phyloP scores from a whole-genome alignment of 2,329 filamentous ascomycete genomes.

The Rutstroemia sp. region DNA sequence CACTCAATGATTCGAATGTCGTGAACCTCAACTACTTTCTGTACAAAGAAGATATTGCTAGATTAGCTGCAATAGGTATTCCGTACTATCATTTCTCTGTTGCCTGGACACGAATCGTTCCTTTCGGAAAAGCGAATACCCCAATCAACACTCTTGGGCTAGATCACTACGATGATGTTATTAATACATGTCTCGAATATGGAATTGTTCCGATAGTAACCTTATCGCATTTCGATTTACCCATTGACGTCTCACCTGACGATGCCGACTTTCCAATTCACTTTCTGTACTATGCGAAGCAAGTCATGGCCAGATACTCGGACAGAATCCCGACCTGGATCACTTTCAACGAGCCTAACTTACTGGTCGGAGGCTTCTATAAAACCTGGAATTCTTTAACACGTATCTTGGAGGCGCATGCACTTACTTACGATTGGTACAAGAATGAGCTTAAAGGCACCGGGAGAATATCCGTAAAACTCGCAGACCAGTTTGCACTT shows the following conservation, averaged over 20 bases:
- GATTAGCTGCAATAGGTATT: constrained; percentile 42
- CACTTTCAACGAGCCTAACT: constrained; percentile 46
- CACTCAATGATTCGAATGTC: not conserved
- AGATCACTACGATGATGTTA: constrained; percentile 46
- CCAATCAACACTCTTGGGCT: constrained; percentile 43
- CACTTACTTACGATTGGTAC: constrained; percentile 42
- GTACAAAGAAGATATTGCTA: constrained; percentile 44
- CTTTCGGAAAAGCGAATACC: constrained; percentile 35
- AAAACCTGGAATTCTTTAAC: not conserved
- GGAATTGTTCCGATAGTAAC: constrained; percentile 42
- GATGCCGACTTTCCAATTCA: constrained; percentile 28
- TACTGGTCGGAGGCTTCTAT: not conserved
- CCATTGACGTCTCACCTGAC: not conserved
- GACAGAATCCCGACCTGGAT: constrained; percentile 43
- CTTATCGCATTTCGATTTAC: constrained; percentile 32
- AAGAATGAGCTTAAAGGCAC: constrained; percentile 40
- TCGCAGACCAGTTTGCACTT: constrained; percentile 38
- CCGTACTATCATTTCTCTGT: constrained; percentile 44
- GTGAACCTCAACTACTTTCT: constrained; percentile 42
- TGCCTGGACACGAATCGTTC: constrained; percentile 43
- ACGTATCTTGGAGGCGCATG: constrained; percentile 38
- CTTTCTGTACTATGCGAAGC: constrained; percentile 44
- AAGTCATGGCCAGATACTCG: constrained; percentile 41
- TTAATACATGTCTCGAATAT: constrained; percentile 40
- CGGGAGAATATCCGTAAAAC: constrained; percentile 32